Evolutionary conservation across 1,284 basidiomycete species (phyloP).

Genomic region (Ceratobasidium sp.): DNA sequence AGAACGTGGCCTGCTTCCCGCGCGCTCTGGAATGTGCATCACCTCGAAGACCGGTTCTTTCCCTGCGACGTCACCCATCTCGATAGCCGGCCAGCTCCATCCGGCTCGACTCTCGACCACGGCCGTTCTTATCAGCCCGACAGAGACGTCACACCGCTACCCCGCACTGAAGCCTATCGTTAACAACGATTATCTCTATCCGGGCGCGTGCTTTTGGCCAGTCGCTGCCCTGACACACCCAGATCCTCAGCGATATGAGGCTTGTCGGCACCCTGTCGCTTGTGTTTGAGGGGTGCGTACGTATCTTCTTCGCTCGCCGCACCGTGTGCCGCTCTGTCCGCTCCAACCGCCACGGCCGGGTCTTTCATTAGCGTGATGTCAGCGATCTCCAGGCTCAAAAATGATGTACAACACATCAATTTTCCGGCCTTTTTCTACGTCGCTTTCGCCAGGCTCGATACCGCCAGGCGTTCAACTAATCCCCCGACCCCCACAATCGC

Average conservation of each 20-base stretch:
- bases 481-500: background rate
- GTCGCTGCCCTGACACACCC: constrained; percentile 2
- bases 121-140: background rate
- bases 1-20: constrained; percentile 29
- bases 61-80: constrained; percentile 10
- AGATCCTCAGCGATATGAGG: constrained; percentile 12
- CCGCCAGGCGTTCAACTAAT: background rate
- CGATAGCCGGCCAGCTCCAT: background rate
- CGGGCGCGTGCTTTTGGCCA: constrained; percentile 22
- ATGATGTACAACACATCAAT: background rate
- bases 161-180: constrained; percentile 29
- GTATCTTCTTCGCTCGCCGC: background rate
- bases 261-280: background rate
- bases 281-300: background rate
- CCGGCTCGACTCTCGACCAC: too few relatives aligned
- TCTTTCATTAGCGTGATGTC: background rate
- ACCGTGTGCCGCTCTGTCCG: constrained; percentile 1
- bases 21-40: constrained; percentile 6
- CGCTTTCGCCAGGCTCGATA: background rate
- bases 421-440: background rate
- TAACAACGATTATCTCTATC: constrained; percentile 28
- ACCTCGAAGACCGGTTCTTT: background rate
- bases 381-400: background rate
- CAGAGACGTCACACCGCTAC: constrained; percentile 29
- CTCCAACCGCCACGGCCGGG: background rate